phyloP scores from a whole-genome alignment of 306 rosid species.

The Begonia loranthoides region DNA sequence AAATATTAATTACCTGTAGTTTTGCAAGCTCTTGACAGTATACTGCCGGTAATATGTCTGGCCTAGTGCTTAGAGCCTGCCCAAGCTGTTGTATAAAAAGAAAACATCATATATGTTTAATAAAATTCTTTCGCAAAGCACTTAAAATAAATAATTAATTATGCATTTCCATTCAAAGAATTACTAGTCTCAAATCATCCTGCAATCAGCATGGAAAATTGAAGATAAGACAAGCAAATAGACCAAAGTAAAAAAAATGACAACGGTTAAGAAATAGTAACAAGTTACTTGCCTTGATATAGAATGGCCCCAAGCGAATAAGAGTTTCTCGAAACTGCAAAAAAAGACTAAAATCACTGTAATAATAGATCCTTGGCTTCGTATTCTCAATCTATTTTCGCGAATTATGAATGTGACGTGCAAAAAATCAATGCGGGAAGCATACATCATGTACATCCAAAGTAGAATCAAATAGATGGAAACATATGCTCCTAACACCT shows the following conservation, averaged over 20 bases:
- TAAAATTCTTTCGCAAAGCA: no score
- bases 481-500: slow-evolving; percentile 27
- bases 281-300: slow-evolving; percentile 66
- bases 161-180: no score
- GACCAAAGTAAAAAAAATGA: slow-evolving; percentile 3
- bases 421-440: no score
- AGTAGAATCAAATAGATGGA: no score
- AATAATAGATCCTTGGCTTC: slow-evolving; percentile 14
- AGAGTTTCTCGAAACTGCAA: slow-evolving; percentile 96
- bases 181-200: no score
- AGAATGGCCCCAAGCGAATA: slow-evolving; percentile 92
- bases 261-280: slow-evolving; percentile 9
- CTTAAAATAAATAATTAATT: no score
- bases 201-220: background rate
- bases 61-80: slow-evolving; percentile 95
- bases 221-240: background rate
- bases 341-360: slow-evolving; percentile 22
- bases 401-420: no score
- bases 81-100: slow-evolving; percentile 68
- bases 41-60: slow-evolving; percentile 65
- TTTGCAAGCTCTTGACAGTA: slow-evolving; percentile 86
- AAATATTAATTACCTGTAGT: slow-evolving; percentile 52
- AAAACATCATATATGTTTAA: no score
- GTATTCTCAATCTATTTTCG: background rate
- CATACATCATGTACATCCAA: no score